Evolutionary conservation across 306 rosid species (phyloP).

Genomic region (Gynostemma pentaphyllum): DNA sequence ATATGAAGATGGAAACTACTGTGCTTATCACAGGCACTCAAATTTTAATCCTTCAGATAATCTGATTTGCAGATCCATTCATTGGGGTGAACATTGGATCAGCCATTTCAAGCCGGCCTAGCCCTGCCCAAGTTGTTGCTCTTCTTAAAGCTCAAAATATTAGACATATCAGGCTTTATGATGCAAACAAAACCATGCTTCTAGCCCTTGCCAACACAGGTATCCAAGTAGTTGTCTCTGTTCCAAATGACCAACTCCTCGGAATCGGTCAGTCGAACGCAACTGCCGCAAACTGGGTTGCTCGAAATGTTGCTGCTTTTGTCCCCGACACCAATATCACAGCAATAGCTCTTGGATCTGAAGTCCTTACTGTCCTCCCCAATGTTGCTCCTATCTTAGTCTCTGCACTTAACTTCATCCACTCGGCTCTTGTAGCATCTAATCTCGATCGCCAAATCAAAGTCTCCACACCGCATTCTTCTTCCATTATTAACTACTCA

Average conservation of each 20-base stretch:
- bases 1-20: no score
- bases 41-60: no score
- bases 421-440: conserved; percentile 83
- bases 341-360: conserved; percentile 77
- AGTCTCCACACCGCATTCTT: conserved; percentile 77
- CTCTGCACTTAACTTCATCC: conserved; percentile 70
- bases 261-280: conserved; percentile 96
- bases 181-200: conserved; percentile 66
- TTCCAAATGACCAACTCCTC: conserved; percentile 81
- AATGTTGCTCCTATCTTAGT: conserved; percentile 83
- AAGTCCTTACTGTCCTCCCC: conserved; percentile 66
- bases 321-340: conserved; percentile 90
- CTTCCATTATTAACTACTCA: conserved; percentile 77
- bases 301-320: conserved; percentile 73
- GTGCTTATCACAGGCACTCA: no score
- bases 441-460: conserved; percentile 67
- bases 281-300: conserved; percentile 89
- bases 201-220: conserved; percentile 76
- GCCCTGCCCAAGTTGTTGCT: conserved; percentile 63
- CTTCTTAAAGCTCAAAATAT: conserved; percentile 83
- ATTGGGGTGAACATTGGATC: conserved; percentile 79
- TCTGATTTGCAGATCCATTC: conserved; percentile 67
- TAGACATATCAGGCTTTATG: conserved; percentile 65
- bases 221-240: conserved; percentile 59
- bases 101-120: conserved; percentile 76